A percentile compares a stretch with the other conserved stretches of the same genome.
phyloP scores from a whole-genome alignment of 768 basidiomycete genomes.

The Candolleomyces eurysporus region DNA sequence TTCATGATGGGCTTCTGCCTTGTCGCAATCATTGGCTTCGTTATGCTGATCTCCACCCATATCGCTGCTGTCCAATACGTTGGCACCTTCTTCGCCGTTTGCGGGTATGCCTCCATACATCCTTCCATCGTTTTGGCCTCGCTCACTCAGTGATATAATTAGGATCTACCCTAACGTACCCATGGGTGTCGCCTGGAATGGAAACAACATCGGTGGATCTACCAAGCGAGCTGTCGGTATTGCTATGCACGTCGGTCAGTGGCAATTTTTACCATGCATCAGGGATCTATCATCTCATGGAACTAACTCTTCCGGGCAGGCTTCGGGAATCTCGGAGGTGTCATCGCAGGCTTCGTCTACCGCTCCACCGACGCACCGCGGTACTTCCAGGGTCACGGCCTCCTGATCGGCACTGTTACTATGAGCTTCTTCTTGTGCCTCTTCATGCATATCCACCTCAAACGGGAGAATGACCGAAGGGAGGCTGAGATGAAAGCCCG shows the following conservation, averaged over 20 bases:
- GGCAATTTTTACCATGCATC: background rate
- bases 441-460: conserved; percentile 27
- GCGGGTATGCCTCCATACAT: conserved; percentile 21
- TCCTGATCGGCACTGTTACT: conserved; percentile 25
- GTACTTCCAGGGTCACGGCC: conserved; percentile 29
- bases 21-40: conserved; percentile 24
- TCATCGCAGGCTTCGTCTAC: conserved; percentile 29
- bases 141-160: conserved; percentile 2
- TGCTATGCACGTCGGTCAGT: conserved; percentile 32
- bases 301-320: conserved; percentile 11
- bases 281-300: too few relatives aligned
- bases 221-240: conserved; percentile 35
- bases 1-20: conserved; percentile 28
- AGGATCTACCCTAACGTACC: conserved; percentile 33
- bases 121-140: background rate
- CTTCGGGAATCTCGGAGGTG: conserved; percentile 30
- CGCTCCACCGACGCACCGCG: conserved; percentile 25
- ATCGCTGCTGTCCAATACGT: conserved; percentile 27
- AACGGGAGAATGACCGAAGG: conserved; percentile 23
- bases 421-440: conserved; percentile 24
- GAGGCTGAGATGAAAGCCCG: conserved; percentile 18
- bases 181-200: conserved; percentile 33
- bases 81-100: conserved; percentile 29
- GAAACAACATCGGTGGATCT: conserved; percentile 32
- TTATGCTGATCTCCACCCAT: conserved; percentile 25